Evolutionary conservation across 2,329 filamentous ascomycete species (phyloP).

Genomic region (Septoria petroselini): DNA sequence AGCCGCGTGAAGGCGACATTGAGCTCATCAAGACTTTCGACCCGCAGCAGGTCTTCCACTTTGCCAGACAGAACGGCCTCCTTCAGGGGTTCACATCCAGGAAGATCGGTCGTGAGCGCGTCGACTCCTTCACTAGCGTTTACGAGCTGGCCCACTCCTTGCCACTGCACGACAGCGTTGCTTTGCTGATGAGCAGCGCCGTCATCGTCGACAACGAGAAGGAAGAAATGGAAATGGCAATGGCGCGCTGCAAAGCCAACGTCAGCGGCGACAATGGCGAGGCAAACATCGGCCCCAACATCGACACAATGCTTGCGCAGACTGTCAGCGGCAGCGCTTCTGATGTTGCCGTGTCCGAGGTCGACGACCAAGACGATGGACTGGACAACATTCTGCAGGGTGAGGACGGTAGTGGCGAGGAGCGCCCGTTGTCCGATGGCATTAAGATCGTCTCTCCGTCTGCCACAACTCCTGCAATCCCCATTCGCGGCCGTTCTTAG

Average conservation of each 20-base stretch:
- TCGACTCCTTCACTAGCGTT: conserved; percentile 9
- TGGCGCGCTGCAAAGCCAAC: background rate
- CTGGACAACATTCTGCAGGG: background rate
- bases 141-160: conserved; percentile 6
- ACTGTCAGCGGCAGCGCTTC: background rate
- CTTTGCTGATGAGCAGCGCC: background rate
- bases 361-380: background rate
- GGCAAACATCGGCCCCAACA: background rate
- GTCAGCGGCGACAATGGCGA: background rate
- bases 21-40: conserved; percentile 46
- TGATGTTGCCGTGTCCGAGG: background rate
- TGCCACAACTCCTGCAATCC: conserved; percentile 2
- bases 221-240: background rate
- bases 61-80: conserved; percentile 9
- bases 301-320: background rate
- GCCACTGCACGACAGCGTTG: conserved; percentile 4
- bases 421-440: background rate
- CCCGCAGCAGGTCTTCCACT: conserved; percentile 40
- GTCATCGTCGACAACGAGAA: background rate
- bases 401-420: background rate
- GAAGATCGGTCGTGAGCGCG: background rate
- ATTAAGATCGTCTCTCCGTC: background rate
- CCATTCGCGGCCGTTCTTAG: conserved; percentile 3
- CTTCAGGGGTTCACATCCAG: background rate
- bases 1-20: conserved; percentile 49